phyloP scores from a whole-genome alignment of 768 basidiomycete genomes.

The Phlebiopsis flavidoalba region DNA sequence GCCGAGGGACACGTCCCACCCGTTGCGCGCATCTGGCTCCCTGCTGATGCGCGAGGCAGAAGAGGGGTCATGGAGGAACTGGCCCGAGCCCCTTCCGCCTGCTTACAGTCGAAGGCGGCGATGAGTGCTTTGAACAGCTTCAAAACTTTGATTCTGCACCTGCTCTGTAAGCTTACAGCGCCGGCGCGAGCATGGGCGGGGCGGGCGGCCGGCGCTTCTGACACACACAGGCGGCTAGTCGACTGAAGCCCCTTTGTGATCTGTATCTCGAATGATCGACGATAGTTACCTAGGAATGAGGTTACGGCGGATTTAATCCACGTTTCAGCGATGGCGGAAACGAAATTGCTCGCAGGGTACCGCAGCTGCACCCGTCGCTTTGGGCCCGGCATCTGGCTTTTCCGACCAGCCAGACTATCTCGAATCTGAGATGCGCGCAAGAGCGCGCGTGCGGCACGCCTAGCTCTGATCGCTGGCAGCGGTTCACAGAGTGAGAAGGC shows the following conservation, averaged over 20 bases:
- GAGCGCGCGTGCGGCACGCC: background rate
- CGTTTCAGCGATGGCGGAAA: constrained; percentile 10
- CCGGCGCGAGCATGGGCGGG: background rate
- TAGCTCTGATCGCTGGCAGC: background rate
- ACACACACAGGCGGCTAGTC: constrained; percentile 4
- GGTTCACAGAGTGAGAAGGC: background rate
- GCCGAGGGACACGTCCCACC: constrained; percentile 69
- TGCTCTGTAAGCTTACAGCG: too few species aligned
- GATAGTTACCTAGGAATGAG: constrained; percentile 7
- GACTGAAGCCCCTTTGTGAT: constrained; percentile 6
- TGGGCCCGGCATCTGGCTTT: constrained; percentile 5
- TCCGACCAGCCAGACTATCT: background rate
- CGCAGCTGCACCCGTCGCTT: background rate
- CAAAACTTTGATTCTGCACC: too few species aligned
- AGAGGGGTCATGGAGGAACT: constrained; percentile 40
- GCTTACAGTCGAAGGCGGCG: constrained; percentile 18
- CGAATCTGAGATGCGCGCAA: background rate
- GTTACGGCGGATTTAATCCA: constrained; percentile 9
- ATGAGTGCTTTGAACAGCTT: background rate
- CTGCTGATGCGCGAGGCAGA: constrained; percentile 23
- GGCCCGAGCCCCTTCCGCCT: constrained; percentile 48
- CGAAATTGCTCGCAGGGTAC: background rate
- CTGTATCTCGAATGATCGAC: constrained; percentile 12
- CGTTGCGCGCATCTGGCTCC: constrained; percentile 54
- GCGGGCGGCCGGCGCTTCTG: background rate